Evolutionary conservation across 169 alveolate genomes (phyloP), one percentile per base, ranked within the genome.

Genomic region (Babesia sp.): DNA sequence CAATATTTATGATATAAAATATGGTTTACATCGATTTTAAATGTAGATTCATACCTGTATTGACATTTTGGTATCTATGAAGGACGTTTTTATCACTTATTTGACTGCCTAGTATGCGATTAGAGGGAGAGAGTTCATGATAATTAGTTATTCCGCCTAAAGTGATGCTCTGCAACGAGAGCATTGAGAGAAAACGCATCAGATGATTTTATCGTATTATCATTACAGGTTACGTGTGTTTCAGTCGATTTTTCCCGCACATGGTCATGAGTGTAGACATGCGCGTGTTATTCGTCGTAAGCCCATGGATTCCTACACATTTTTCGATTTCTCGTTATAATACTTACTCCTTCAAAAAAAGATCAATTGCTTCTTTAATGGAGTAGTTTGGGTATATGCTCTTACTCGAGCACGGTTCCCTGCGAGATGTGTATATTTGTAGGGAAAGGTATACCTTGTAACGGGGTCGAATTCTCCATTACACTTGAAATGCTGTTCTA

Each of bases 401-500:
- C 7, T 61, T 46, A 48, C 51, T 16, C 20, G 73, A 68, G 67
- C 93, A 87, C n/a, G 90, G 85, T 37, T 87, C 83, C 60, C 93
- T 87, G 84, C 12, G 6, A 22, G 7, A 22, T 24, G 33, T 20
- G 44, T 31, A 26, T 29, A 12, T 0, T 8, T 1, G 8, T 26
- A 48, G 56, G 7, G 78, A 26, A 48, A 36, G 28, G 55, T 71
- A n/a, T 83, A 86, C 84, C 95, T 68, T 42, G 92, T 91, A 4
- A 90, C 83, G 20, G 95, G 95, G 45, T 91, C 95, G 44, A 81
- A 90, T 2, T 87, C 83, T 1, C 95, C 95, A 61, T 91, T 91
- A 63, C 71, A 87, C 67, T 82, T 67, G 9, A 91, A 66, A 59
- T 91, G 95, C 55, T 84, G 91, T 63, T 86, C 90, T 55, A 91